Evolutionary conservation across 441 rosid genomes (phyloP).

Genomic region (Hypseocharis bilobata): DNA sequence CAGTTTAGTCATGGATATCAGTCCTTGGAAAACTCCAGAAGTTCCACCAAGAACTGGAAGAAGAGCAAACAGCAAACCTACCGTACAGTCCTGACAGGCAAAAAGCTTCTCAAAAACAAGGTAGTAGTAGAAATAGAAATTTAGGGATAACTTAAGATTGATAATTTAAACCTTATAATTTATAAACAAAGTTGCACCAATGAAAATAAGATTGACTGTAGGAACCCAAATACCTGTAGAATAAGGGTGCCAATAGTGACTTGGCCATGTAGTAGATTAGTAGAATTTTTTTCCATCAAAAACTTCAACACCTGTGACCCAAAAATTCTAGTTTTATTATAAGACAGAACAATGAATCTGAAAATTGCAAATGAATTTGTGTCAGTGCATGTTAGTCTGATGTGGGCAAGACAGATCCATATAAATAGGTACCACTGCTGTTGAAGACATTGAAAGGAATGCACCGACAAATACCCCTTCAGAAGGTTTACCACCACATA

Average conservation of each 20-base stretch:
- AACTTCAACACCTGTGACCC: slow-evolving; percentile 23
- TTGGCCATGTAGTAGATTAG: slow-evolving; percentile 39
- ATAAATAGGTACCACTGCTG: slow-evolving; percentile 24
- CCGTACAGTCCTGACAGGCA: slow-evolving; percentile 23
- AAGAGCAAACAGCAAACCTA: slow-evolving; percentile 22
- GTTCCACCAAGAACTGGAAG: slow-evolving; percentile 26
- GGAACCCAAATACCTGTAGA: slow-evolving; percentile 23
- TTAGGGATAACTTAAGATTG: no score
- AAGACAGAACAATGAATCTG: neutral
- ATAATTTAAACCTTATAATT: no score
- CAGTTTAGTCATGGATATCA: slow-evolving; percentile 28
- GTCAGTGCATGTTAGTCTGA: no score
- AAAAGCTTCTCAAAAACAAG: slow-evolving; percentile 12
- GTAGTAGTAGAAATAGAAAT: slow-evolving; percentile 1
- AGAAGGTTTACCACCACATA: slow-evolving; percentile 27
- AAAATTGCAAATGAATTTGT: neutral
- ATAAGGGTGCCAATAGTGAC: slow-evolving; percentile 34
- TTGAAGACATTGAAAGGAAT: slow-evolving; percentile 30
- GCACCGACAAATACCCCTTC: slow-evolving; percentile 30
- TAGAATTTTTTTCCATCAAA: slow-evolving; percentile 27
- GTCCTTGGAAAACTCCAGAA: slow-evolving; percentile 29
- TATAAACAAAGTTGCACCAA: neutral
- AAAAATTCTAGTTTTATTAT: neutral
- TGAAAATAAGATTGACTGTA: neutral
- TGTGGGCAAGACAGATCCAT: neutral